Base-by-base conservation (phyloP, 495 filamentous ascomycete species). In the Pseudotulostoma volvatum region DNA sequence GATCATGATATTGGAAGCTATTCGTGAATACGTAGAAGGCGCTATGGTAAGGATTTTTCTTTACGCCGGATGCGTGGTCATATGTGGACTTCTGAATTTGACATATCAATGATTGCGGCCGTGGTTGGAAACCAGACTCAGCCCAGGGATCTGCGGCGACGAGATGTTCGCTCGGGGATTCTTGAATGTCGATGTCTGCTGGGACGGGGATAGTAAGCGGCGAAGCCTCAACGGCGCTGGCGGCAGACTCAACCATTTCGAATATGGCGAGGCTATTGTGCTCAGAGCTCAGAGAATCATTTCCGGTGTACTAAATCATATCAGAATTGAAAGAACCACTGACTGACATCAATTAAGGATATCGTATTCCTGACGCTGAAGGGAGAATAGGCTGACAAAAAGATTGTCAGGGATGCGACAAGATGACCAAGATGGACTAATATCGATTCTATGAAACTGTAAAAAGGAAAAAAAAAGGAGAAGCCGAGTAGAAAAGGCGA, bases 181-280 rank as follows among this genome's bases (percentile, higher is more conserved):
- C 28, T 38, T 20, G 36, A 5, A 15, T 40, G 11, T 40, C n/a
- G 7, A 8, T 40, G 36, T 19, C 11, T 13, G 23, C 20, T 17
- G 25, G 30, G 25, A 50, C 15, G 15, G 39, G 35, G 18, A 66
- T 41, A 0, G 17, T 51, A 2, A 67, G 18, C 0, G 61, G 58
- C 1, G 60, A 61, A 8, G 60, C 42, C 8, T 51, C 43, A 34
- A 59, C 43, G 2, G 63, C 63, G 31, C 44, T 41, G 7, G 46
- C 13, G 4, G 63, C 63, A 18, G 63, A 47, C 9, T 52, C 44
- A 34, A 45, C 8, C 13, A 53, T 46, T 14, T 60, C 63, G 47
- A 59, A 65, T 18, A 65, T 59, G 9, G 56, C 60, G 7, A 57
- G 31, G 8, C 54, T 52, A 0, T 43, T 40, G 0, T 44, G 44